phyloP scores from a whole-genome alignment of 345 rosid species.

The Salix exigua region DNA sequence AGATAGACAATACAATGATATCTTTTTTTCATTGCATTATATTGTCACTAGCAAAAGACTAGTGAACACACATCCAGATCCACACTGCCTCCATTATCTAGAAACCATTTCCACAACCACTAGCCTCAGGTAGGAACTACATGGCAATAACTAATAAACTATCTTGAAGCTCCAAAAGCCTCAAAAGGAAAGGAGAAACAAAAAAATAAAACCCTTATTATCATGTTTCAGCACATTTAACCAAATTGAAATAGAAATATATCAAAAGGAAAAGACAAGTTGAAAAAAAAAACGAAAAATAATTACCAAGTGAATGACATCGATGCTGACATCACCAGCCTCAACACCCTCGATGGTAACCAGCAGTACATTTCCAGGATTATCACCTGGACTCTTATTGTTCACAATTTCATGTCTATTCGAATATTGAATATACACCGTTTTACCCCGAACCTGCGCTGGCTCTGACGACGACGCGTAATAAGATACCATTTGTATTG shows the following conservation, averaged over 20 bases:
- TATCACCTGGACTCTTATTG: conserved; percentile 94
- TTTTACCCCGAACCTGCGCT: conserved; percentile 90
- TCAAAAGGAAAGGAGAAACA: no score
- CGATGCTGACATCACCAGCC: conserved; percentile 89
- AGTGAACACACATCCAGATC: neutral
- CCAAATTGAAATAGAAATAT: neutral
- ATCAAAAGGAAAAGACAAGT: neutral
- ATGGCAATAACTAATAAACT: neutral
- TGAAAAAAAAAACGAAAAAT: neutral
- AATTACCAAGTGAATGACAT: conserved; percentile 89
- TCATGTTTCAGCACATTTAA: neutral
- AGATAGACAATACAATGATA: neutral
- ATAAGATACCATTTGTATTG: conserved; percentile 94
- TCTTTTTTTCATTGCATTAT: neutral
- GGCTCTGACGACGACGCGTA: conserved; percentile 97
- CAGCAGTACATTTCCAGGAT: conserved; percentile 89
- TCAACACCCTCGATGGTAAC: conserved; percentile 95
- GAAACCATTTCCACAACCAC: neutral
- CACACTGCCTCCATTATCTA: neutral
- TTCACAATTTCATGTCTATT: conserved; percentile 93
- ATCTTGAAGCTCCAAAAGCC: neutral
- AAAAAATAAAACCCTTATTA: neutral
- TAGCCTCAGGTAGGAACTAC: no score
- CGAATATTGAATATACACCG: conserved; percentile 92
- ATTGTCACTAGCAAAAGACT: neutral